Conservation (phyloP, 352 stramenopile genomes). For the Discostella stelligera region DNA sequence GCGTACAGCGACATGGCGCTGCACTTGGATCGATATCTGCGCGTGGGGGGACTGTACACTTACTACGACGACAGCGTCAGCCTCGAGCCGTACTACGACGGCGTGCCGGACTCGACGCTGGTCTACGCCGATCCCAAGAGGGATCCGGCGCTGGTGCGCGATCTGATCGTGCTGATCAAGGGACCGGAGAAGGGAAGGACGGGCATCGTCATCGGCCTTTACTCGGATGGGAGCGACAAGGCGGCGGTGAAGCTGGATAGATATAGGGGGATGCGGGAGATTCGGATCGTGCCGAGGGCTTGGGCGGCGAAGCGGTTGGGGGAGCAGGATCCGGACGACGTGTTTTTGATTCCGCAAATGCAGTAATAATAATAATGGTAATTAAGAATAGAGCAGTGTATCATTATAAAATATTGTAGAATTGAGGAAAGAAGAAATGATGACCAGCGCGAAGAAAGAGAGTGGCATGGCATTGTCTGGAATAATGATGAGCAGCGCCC, state of each 20-base stretch:
- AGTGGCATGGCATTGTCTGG: no score
- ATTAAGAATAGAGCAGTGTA: not conserved
- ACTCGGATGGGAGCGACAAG: slow-evolving; percentile 64
- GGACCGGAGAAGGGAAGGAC: slow-evolving; percentile 77
- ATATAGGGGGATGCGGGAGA: slow-evolving; percentile 75
- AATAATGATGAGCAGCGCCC: not conserved
- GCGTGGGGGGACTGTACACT: slow-evolving; percentile 76
- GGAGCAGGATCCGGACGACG: slow-evolving; percentile 81
- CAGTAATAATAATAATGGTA: no score
- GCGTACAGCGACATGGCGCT: slow-evolving; percentile 79
- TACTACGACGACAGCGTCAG: slow-evolving; percentile 76
- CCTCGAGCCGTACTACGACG: slow-evolving; percentile 72
- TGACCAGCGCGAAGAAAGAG: no score
- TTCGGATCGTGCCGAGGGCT: slow-evolving; percentile 61
- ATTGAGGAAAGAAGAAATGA: no score
- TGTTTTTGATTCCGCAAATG: slow-evolving; percentile 79
- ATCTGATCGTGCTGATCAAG: slow-evolving; percentile 76
- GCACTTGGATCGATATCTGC: slow-evolving; percentile 80
- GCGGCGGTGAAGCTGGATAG: slow-evolving; percentile 77
- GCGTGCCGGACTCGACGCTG: slow-evolving; percentile 37
- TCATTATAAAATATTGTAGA: no score
- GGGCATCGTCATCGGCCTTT: slow-evolving; percentile 81
- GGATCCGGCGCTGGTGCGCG: slow-evolving; percentile 69
- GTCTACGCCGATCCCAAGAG: slow-evolving; percentile 73
- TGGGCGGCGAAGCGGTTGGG: slow-evolving; percentile 78